A percentile compares a stretch with the other conserved stretches of the same genome.
These are phyloP conservation scores for Candida silvicultrix DNA, from an alignment of 805 yeast genomes.

Conservation along the genomic window DNA sequence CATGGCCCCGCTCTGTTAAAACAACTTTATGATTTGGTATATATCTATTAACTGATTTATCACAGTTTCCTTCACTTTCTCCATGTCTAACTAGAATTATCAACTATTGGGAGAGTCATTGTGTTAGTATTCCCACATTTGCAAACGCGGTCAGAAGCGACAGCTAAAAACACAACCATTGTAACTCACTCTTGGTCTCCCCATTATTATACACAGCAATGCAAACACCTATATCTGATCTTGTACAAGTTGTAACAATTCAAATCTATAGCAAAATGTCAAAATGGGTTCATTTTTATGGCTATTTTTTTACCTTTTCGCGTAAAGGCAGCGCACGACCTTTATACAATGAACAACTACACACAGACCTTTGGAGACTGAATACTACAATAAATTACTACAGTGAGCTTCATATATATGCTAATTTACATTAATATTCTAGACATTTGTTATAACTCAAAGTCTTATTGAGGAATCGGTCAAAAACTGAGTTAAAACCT, in stretches of 20 bases:
- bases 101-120: slow-evolving; percentile 25
- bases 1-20: slow-evolving; percentile 64
- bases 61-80: slow-evolving; percentile 85
- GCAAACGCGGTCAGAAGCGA: too few relatives aligned
- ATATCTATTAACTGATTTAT: slow-evolving; percentile 70
- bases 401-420: neutral
- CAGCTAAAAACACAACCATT: neutral
- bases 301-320: too few relatives aligned
- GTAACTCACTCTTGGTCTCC: slow-evolving; percentile 21
- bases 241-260: too few relatives aligned
- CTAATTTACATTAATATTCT: neutral
- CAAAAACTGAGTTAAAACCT: slow-evolving; percentile 17
- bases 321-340: too few relatives aligned
- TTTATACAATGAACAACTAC: too few relatives aligned
- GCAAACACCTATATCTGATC: too few relatives aligned
- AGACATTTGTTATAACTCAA: slow-evolving; percentile 1
- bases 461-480: slow-evolving; percentile 17
- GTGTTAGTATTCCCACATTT: slow-evolving; percentile 4
- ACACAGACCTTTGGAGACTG: too few relatives aligned
- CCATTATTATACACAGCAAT: too few relatives aligned
- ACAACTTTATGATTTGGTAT: slow-evolving; percentile 79
- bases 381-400: neutral
- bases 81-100: slow-evolving; percentile 86
- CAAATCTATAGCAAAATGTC: too few relatives aligned
- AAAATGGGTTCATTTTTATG: too few relatives aligned